These are phyloP conservation scores for Pythium aquatile DNA, from an alignment of 352 stramenopile species.

Conservation along the genomic window DNA sequence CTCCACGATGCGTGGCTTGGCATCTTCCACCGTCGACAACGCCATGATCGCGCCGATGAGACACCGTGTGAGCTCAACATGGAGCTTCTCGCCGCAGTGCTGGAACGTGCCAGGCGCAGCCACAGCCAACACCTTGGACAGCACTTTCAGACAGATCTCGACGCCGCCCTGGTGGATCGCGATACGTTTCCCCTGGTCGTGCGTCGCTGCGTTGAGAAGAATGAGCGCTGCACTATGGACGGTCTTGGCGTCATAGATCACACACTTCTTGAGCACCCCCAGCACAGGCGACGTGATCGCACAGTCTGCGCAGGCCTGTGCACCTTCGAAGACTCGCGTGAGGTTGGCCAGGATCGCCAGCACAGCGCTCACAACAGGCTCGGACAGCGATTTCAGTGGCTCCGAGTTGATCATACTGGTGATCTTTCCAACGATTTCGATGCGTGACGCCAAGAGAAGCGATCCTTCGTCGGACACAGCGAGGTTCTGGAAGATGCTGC, in stretches of 20 bases:
- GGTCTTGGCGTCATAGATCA: conserved; percentile 42
- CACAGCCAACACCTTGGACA: conserved; percentile 35
- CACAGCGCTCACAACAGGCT: conserved; percentile 34
- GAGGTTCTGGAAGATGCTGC: conserved; percentile 56
- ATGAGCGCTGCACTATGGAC: conserved; percentile 42
- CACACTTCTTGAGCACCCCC: conserved; percentile 52
- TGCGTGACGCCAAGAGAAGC: conserved; percentile 38
- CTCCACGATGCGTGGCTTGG: conserved; percentile 67
- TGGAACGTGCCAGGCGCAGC: conserved; percentile 16
- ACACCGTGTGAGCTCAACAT: conserved; percentile 52
- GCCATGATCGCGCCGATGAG: conserved; percentile 60
- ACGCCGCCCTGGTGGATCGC: conserved; percentile 47
- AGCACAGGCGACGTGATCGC: conserved; percentile 47
- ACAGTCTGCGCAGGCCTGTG: conserved; percentile 39
- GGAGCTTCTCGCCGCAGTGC: conserved; percentile 28
- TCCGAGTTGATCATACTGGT: conserved; percentile 43
- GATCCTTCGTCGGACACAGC: conserved; percentile 57
- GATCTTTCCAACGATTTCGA: conserved; percentile 41
- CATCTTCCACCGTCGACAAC: conserved; percentile 63
- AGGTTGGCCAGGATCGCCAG: conserved; percentile 51
- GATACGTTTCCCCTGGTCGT: conserved; percentile 56
- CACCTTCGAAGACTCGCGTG: conserved; percentile 58
- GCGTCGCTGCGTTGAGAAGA: conserved; percentile 48
- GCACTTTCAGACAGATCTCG: conserved; percentile 59
- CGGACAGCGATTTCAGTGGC: conserved; percentile 42